These are phyloP conservation scores for Neonectria sp. DNA, from an alignment of 2,329 filamentous ascomycete species.

Conservation along the genomic window DNA sequence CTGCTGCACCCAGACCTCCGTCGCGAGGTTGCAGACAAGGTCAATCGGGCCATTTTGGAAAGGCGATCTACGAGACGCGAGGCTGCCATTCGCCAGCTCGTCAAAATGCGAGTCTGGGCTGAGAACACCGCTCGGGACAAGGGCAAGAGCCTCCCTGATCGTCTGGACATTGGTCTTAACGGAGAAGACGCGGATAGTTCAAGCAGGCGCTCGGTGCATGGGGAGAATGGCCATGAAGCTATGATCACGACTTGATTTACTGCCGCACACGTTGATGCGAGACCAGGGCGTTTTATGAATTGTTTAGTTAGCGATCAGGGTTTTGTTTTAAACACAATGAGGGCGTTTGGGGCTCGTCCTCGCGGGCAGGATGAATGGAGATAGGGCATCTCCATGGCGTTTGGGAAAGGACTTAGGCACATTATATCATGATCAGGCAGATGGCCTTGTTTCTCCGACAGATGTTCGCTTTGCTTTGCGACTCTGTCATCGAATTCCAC, in stretches of 20 bases:
- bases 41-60: slow-evolving; percentile 90
- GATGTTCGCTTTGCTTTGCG: background rate
- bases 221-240: slow-evolving; percentile 62
- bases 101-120: slow-evolving; percentile 88
- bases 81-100: slow-evolving; percentile 85
- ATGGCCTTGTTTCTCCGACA: background rate
- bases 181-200: slow-evolving; percentile 53
- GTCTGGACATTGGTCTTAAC: slow-evolving; percentile 56
- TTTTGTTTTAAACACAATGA: slow-evolving; percentile 29
- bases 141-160: slow-evolving; percentile 51
- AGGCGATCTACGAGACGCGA: slow-evolving; percentile 82
- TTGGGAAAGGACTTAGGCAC: slow-evolving; percentile 11
- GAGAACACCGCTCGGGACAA: slow-evolving; percentile 72
- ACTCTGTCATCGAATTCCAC: background rate
- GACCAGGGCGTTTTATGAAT: slow-evolving; percentile 31
- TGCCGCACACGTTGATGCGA: slow-evolving; percentile 22
- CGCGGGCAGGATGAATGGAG: slow-evolving; percentile 31
- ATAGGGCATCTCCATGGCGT: slow-evolving; percentile 36
- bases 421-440: slow-evolving; percentile 2
- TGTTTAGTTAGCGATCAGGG: slow-evolving; percentile 34
- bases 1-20: slow-evolving; percentile 86
- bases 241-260: slow-evolving; percentile 66
- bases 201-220: slow-evolving; percentile 36
- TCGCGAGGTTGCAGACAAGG: slow-evolving; percentile 85
- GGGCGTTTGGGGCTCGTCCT: slow-evolving; percentile 42